phyloP scores from a whole-genome alignment of 495 filamentous ascomycete genomes.

The Penicillium goetzii region DNA sequence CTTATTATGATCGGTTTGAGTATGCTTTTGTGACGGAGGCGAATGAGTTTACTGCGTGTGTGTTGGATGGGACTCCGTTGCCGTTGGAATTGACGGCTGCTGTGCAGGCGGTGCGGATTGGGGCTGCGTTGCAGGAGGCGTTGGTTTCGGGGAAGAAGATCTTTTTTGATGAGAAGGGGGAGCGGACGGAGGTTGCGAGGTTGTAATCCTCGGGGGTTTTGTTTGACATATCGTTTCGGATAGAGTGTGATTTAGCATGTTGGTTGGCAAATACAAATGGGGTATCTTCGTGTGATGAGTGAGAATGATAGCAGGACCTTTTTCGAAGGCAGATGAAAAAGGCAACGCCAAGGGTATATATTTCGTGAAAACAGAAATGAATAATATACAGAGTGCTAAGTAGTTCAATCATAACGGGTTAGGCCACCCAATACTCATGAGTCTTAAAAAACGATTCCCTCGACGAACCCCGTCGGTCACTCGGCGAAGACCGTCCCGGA shows the following conservation, averaged over 20 bases:
- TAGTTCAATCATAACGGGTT: not conserved
- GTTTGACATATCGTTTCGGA: not conserved
- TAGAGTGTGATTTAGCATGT: not conserved
- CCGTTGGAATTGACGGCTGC: slow-evolving; percentile 59
- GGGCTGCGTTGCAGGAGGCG: slow-evolving; percentile 21
- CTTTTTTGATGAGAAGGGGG: slow-evolving; percentile 53
- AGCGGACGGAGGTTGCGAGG: slow-evolving; percentile 39
- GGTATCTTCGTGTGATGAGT: not conserved
- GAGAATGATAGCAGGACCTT: not conserved
- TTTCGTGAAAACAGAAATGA: not conserved
- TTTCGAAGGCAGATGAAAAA: not conserved
- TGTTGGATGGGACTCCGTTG: slow-evolving; percentile 54
- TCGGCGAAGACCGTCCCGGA: not conserved
- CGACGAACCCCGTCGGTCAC: not conserved
- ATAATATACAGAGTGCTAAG: not conserved
- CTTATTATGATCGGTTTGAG: slow-evolving; percentile 66
- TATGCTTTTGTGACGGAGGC: slow-evolving; percentile 65
- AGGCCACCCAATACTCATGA: not conserved
- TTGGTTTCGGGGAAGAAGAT: slow-evolving; percentile 62
- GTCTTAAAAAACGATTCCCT: not conserved
- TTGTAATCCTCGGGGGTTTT: slow-evolving; percentile 9
- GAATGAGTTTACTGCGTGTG: slow-evolving; percentile 60
- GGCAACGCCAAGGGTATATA: not conserved
- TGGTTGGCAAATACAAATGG: not conserved
- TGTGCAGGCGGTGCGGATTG: slow-evolving; percentile 64